Conservation (phyloP, 1,284 basidiomycete species). For the Ceratobasidium sp. region DNA sequence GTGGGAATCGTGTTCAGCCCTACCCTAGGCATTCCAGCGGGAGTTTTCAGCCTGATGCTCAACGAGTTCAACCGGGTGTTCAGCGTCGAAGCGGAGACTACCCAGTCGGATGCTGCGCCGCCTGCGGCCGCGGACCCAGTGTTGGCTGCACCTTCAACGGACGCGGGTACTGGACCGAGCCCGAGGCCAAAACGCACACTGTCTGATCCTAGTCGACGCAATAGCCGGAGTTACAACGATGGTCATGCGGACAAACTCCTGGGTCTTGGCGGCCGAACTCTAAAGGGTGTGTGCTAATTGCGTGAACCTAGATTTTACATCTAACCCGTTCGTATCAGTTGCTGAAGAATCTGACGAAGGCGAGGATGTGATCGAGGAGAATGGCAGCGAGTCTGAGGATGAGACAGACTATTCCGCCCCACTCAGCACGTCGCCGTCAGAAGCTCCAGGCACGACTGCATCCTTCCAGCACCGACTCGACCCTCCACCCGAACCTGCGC, state of each 20-base stretch:
- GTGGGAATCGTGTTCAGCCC: conserved; percentile 98
- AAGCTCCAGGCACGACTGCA: conserved; percentile 29
- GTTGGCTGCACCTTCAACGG: conserved; percentile 43
- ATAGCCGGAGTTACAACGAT: conserved; percentile 81
- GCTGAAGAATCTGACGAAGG: conserved; percentile 75
- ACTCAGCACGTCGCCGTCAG: conserved; percentile 41
- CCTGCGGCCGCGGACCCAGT: conserved; percentile 42
- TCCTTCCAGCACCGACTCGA: conserved; percentile 8
- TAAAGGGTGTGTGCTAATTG: conserved; percentile 63
- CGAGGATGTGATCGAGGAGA: conserved; percentile 70
- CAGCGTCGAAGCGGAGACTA: conserved; percentile 70
- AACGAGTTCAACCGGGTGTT: conserved; percentile 91
- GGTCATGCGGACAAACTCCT: conserved; percentile 80
- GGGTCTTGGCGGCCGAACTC: conserved; percentile 72
- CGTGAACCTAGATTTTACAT: conserved; percentile 43
- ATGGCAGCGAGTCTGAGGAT: conserved; percentile 65
- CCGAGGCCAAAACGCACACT: conserved; percentile 45
- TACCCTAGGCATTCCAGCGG: conserved; percentile 93
- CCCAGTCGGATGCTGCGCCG: conserved; percentile 53
- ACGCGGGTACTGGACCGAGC: conserved; percentile 51
- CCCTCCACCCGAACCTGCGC: not conserved
- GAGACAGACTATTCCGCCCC: conserved; percentile 50
- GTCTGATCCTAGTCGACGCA: conserved; percentile 63
- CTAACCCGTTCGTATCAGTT: conserved; percentile 50
- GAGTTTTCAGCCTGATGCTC: conserved; percentile 92